Conservation (phyloP, 768 basidiomycete species). For the Mycena belliarum region DNA sequence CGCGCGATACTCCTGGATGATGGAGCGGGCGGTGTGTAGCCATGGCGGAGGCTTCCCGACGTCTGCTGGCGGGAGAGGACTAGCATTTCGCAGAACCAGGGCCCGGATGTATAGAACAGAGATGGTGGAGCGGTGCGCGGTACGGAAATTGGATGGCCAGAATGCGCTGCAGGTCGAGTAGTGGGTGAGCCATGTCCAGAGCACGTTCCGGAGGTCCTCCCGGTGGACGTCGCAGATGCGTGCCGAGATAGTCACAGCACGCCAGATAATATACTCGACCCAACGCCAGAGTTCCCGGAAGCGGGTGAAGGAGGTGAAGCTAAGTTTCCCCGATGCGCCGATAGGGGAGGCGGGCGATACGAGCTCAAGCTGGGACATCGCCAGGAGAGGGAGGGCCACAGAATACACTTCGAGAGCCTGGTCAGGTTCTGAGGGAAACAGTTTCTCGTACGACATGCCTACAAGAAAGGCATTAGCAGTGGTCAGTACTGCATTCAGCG, state of each 20-base stretch:
- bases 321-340: slow-evolving; percentile 36
- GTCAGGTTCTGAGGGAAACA: slow-evolving; percentile 47
- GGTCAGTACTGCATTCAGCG: not conserved
- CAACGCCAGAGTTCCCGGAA: slow-evolving; percentile 88
- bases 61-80: slow-evolving; percentile 22
- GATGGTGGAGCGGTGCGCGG: slow-evolving; percentile 72
- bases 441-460: slow-evolving; percentile 79
- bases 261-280: slow-evolving; percentile 79
- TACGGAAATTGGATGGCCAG: slow-evolving; percentile 82
- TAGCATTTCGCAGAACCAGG: slow-evolving; percentile 53
- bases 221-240: slow-evolving; percentile 40
- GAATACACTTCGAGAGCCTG: slow-evolving; percentile 61
- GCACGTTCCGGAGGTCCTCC: slow-evolving; percentile 37
- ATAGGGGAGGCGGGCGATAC: slow-evolving; percentile 31
- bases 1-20: slow-evolving; percentile 71
- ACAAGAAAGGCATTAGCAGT: not conserved
- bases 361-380: slow-evolving; percentile 48
- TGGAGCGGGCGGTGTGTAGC: slow-evolving; percentile 62
- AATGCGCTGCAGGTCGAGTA: slow-evolving; percentile 62
- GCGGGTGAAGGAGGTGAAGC: slow-evolving; percentile 57
- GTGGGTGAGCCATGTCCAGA: slow-evolving; percentile 66
- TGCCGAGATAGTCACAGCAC: slow-evolving; percentile 70
- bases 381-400: slow-evolving; percentile 55
- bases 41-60: slow-evolving; percentile 47
- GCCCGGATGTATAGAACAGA: slow-evolving; percentile 74